Evolutionary conservation across 2,329 filamentous ascomycete species (phyloP).

Genomic region (Pseudogymnoascus sp.): DNA sequence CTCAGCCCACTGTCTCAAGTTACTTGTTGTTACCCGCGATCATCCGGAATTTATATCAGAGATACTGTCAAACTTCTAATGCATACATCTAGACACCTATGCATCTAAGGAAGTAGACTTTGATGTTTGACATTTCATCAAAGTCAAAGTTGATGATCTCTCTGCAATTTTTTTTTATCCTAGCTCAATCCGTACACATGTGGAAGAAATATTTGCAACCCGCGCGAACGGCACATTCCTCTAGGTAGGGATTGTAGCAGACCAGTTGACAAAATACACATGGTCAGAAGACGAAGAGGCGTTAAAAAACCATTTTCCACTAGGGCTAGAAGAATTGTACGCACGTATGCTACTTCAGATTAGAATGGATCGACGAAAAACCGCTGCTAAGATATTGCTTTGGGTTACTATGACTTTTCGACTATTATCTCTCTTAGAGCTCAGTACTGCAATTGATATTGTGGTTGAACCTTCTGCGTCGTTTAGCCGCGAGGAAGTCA

Average conservation of each 20-base stretch:
- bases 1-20: slow-evolving; percentile 15
- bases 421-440: slow-evolving; percentile 25
- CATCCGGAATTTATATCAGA: slow-evolving; percentile 14
- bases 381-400: slow-evolving; percentile 21
- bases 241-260: slow-evolving; percentile 24
- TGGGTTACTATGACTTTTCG: slow-evolving; percentile 26
- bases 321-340: slow-evolving; percentile 26
- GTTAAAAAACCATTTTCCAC: slow-evolving; percentile 20
- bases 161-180: slow-evolving; percentile 14
- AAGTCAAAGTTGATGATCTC: slow-evolving; percentile 19
- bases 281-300: slow-evolving; percentile 19
- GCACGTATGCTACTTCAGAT: slow-evolving; percentile 27
- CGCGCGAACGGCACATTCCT: slow-evolving; percentile 30
- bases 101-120: slow-evolving; percentile 17
- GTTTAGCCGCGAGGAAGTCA: slow-evolving; percentile 17
- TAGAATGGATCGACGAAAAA: slow-evolving; percentile 14
- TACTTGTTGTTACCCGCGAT: slow-evolving; percentile 23
- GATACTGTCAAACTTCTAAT: slow-evolving; percentile 14
- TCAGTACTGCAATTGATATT: slow-evolving; percentile 19
- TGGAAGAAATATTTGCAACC: slow-evolving; percentile 18
- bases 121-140: slow-evolving; percentile 27
- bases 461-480: neutral
- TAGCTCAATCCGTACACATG: slow-evolving; percentile 11
- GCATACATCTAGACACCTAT: slow-evolving; percentile 25
- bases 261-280: slow-evolving; percentile 15